phyloP scores from a whole-genome alignment of 352 stramenopile genomes.

The Pythium plurisporium region DNA sequence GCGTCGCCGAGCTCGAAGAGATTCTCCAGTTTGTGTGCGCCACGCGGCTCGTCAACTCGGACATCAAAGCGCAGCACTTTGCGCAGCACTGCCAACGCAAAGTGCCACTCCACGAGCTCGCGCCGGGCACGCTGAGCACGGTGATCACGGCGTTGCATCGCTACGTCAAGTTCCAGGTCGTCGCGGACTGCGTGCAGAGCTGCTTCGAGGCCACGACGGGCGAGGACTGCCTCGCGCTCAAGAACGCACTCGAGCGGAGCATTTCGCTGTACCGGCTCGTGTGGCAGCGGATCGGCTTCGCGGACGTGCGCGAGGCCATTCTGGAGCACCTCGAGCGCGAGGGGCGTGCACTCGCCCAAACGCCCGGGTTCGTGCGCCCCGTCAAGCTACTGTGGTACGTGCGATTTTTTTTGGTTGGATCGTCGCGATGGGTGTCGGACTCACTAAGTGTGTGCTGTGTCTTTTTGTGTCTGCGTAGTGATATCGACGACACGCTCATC shows the following conservation, averaged over 20 bases:
- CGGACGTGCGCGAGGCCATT: slow-evolving; percentile 43
- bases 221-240: slow-evolving; percentile 46
- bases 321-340: slow-evolving; percentile 63
- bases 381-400: slow-evolving; percentile 69
- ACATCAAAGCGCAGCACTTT: slow-evolving; percentile 75
- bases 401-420: neutral
- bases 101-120: slow-evolving; percentile 37
- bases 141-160: slow-evolving; percentile 56
- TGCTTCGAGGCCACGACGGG: slow-evolving; percentile 49
- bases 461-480: slow-evolving; percentile 27
- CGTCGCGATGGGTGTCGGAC: no score
- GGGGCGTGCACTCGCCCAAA: slow-evolving; percentile 25
- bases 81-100: slow-evolving; percentile 42
- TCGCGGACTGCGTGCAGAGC: slow-evolving; percentile 48
- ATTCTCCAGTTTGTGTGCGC: slow-evolving; percentile 52
- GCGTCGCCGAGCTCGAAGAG: slow-evolving; percentile 48
- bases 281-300: slow-evolving; percentile 51
- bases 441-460: neutral
- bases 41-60: slow-evolving; percentile 56
- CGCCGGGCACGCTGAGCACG: slow-evolving; percentile 32
- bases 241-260: slow-evolving; percentile 62
- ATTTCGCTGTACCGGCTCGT: slow-evolving; percentile 68
- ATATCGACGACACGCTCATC: slow-evolving; percentile 81
- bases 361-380: slow-evolving; percentile 35
- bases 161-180: slow-evolving; percentile 40